Evolutionary conservation across 805 yeast genomes (phyloP), one percentile per base, ranked within the genome.

Genomic region (Teunomyces atbi): DNA sequence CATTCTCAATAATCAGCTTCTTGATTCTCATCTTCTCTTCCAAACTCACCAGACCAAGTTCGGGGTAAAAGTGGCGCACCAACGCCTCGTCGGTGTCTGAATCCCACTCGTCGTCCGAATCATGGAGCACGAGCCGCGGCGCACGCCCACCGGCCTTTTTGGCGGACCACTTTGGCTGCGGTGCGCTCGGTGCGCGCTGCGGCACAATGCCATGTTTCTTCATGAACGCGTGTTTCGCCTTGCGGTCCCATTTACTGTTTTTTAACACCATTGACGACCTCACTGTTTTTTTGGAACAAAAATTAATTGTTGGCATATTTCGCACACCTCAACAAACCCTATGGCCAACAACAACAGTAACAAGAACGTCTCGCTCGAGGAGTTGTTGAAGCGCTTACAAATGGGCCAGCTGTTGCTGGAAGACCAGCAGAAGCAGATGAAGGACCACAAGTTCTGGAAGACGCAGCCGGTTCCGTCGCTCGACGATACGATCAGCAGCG

Each of bases 391-490:
- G 58, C 72, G 71, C 54, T 64, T 81, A 33, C 73, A 82, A 2
- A 64, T 76, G 71, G 82, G 81, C 29, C 78, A 77, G 50, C 74
- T 75, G 51, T 68, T 83, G 41, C 72, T 74, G n/a, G 82, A 74
- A 37, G 71, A 76, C 27, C 84, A 84, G 62, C 71, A 78, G 56
- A 61, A 61, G 37, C 57, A 60, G 28, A 89, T 90, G 87, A 82
- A 86, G 44, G 96, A 91, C 60, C 89, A 91, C 73, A 89, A 87
- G 69, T 94, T 94, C 69, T 94, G 99, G 99, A 88, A 86, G 60
- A 94, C 99, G 2, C 99, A 94, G 68, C 99, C 99, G 0, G 98
- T 94, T 16, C 79, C 90, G 6, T 74, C 74, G 26, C 82, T 91
- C 52, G 87, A 87, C 60, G 94, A 85, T 58, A 63, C 71, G 37